Evolutionary conservation across 2,329 filamentous ascomycete species (phyloP), one percentile per base, ranked within the genome.

Genomic region (Colletotrichum ledebouriae): DNA sequence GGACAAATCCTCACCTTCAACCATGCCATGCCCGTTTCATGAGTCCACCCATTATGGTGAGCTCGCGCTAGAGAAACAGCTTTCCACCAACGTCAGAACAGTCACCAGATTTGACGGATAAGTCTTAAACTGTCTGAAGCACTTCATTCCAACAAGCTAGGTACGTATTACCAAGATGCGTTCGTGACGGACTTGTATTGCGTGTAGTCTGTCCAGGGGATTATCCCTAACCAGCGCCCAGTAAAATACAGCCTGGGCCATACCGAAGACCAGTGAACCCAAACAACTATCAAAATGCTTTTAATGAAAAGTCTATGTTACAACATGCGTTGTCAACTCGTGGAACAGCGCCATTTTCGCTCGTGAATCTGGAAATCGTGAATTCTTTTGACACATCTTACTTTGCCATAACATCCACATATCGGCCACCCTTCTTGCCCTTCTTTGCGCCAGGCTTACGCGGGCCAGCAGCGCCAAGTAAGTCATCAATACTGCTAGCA

Each of bases 321-420:
- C 65, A 68, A 37, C 29, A 42, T 46, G 11, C 41, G 47, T 33
- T 37, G 53, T 46, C 33, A 39, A 12, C 33, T 49, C n/a, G 37
- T 46, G 34, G 53, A 33, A 53, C 53, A 22, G 53, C 58, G 46
- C 60, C 33, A 33, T 52, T 17, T 33, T 55, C 29, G 60, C 33
- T 65, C 50, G n/a, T 65, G 33, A 57, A 44, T 56, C 25, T 42
- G 33, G 41, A 59, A 65, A 59, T 55, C 47, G 47, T 17, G 50
- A 59, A 59, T 41, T 39, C 42, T 55, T 17, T 22, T 17, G 34
- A 13, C 37, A 25, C 29, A 20, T 46, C 56, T 34, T 80, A 86
- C 75, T 93, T 90, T 10, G 92, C 92, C 94, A 98, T 98, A 69
- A 99, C 94, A 85, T 99, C 96, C 34, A 99, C 90, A 83, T 99